These are phyloP conservation scores for Candida namnaoensis DNA, from an alignment of 805 yeast species.

Conservation along the genomic window DNA sequence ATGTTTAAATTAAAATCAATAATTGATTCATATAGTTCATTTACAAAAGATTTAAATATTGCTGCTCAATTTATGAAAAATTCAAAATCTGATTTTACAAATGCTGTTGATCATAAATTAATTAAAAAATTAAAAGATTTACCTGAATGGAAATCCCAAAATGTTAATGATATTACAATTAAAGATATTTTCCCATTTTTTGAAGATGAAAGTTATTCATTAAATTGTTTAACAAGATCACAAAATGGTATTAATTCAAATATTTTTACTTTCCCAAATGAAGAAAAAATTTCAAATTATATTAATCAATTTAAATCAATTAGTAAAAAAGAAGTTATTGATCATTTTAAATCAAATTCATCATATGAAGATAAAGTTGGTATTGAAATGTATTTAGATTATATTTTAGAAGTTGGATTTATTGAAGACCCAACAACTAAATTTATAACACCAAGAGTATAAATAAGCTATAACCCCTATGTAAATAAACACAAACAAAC, in stretches of 20 bases:
- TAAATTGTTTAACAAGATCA: too few relatives aligned
- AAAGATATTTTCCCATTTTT: constrained; percentile 21
- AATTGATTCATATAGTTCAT: constrained; percentile 52
- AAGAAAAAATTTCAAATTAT: constrained; percentile 17
- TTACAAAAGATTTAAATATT: constrained; percentile 63
- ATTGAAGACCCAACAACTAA: too few relatives aligned
- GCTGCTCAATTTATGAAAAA: constrained; percentile 68
- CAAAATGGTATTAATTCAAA: too few relatives aligned
- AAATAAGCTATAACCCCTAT: too few relatives aligned
- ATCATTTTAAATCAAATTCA: constrained; percentile 37
- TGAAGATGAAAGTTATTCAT: constrained; percentile 8
- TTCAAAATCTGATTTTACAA: constrained; percentile 47
- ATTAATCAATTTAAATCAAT: constrained; percentile 38
- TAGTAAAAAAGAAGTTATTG: constrained; percentile 57
- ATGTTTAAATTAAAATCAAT: constrained; percentile 53
- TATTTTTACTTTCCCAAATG: too few relatives aligned
- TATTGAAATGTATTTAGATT: too few relatives aligned
- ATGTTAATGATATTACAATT: constrained; percentile 26
- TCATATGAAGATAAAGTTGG: neutral
- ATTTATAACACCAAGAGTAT: too few relatives aligned
- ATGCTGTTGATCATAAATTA: constrained; percentile 56
- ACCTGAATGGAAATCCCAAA: constrained; percentile 42
- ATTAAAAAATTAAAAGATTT: constrained; percentile 48
- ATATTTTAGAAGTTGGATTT: too few relatives aligned
- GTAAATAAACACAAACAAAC: too few relatives aligned